Conservation (phyloP, 2,329 filamentous ascomycete genomes). For the Passalora sequoiae region DNA sequence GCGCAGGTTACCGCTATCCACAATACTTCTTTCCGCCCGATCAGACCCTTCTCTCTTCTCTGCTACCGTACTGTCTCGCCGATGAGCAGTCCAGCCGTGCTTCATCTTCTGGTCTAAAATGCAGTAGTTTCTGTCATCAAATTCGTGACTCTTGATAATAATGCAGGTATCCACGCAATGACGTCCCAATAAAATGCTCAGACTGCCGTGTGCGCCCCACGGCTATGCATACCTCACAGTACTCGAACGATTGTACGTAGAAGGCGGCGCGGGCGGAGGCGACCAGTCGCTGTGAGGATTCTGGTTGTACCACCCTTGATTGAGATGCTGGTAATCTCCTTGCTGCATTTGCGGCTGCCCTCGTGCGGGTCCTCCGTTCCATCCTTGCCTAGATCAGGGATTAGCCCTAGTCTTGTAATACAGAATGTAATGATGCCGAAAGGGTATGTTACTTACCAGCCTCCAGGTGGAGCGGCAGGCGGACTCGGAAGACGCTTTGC, state of each 20-base stretch:
- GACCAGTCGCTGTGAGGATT: slow-evolving; percentile 12
- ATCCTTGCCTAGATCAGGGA: slow-evolving; percentile 22
- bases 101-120: background rate
- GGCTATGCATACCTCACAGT: slow-evolving; percentile 22
- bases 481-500: slow-evolving; percentile 17
- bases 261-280: slow-evolving; percentile 22
- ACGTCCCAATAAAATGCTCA: too few relatives aligned
- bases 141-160: too few relatives aligned
- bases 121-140: too few relatives aligned
- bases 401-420: background rate
- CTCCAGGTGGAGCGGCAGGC: slow-evolving; percentile 26
- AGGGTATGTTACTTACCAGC: slow-evolving; percentile 19
- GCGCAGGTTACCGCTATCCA: too few relatives aligned
- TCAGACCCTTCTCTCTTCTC: too few relatives aligned
- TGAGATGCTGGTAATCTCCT: slow-evolving; percentile 15
- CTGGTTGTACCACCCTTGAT: slow-evolving; percentile 24
- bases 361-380: slow-evolving; percentile 19
- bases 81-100: background rate
- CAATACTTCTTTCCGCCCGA: too few relatives aligned
- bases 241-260: slow-evolving; percentile 16
- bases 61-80: background rate
- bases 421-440: background rate
- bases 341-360: slow-evolving; percentile 16
- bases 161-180: too few relatives aligned
- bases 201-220: too few relatives aligned